A percentile compares a stretch with the other conserved stretches of the same genome.
Conservation (phyloP, 1,284 basidiomycete genomes). For the Xerocomus amazonicus region DNA sequence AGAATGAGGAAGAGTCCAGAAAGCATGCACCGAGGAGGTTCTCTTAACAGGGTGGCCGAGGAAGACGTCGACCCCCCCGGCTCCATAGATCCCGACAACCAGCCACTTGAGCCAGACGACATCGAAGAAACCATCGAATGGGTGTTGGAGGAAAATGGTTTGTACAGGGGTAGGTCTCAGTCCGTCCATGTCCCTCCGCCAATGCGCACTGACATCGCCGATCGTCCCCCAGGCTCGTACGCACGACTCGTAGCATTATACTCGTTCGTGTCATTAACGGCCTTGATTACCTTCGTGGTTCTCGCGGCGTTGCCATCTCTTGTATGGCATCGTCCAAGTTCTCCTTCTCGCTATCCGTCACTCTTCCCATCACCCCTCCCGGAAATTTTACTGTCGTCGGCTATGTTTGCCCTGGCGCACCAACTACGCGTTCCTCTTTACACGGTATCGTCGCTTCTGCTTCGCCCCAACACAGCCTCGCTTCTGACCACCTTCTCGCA, state of each 20-base stretch:
- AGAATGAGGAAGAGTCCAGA: slow-evolving; percentile 30
- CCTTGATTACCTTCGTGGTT: slow-evolving; percentile 44
- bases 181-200: background rate
- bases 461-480: slow-evolving; percentile 35
- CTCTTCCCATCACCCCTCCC: slow-evolving; percentile 57
- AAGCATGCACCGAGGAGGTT: slow-evolving; percentile 34
- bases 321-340: slow-evolving; percentile 39
- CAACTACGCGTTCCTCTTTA: slow-evolving; percentile 53
- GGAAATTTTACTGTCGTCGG: slow-evolving; percentile 54
- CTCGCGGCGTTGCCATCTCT: slow-evolving; percentile 48
- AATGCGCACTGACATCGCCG: slow-evolving; percentile 7
- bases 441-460: slow-evolving; percentile 28
- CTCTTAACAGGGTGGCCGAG: slow-evolving; percentile 45
- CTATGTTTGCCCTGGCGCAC: slow-evolving; percentile 59
- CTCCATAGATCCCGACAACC: background rate
- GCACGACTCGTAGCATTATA: slow-evolving; percentile 48
- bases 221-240: slow-evolving; percentile 55
- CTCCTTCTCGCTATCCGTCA: slow-evolving; percentile 39
- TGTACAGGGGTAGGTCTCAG: slow-evolving; percentile 52
- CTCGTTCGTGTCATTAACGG: slow-evolving; percentile 53
- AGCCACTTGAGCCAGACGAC: slow-evolving; percentile 25
- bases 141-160: slow-evolving; percentile 54
- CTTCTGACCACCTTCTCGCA: slow-evolving; percentile 49
- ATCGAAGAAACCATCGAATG: slow-evolving; percentile 45
- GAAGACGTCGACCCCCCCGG: slow-evolving; percentile 27